phyloP scores from a whole-genome alignment of 306 rosid genomes.

The Urtica urens region DNA sequence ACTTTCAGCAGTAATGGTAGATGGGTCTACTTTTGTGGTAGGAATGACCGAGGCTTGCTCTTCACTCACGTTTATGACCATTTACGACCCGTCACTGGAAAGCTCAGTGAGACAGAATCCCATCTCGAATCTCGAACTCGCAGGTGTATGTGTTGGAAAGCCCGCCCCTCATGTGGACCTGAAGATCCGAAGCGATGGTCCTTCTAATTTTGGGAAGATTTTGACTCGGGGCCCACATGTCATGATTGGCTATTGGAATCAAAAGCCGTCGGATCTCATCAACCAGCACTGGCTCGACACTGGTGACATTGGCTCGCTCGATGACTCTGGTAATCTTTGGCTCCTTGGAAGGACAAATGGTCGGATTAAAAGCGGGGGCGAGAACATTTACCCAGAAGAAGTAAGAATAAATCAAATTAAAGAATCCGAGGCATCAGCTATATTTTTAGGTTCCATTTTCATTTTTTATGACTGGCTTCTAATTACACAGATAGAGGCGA shows the following conservation, averaged over 20 bases:
- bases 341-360: slow-evolving; percentile 70
- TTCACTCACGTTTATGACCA: slow-evolving; percentile 60
- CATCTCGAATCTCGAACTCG: slow-evolving; percentile 24
- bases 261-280: slow-evolving; percentile 21
- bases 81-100: slow-evolving; percentile 36
- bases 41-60: slow-evolving; percentile 95
- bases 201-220: slow-evolving; percentile 49
- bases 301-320: slow-evolving; percentile 74
- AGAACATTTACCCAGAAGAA: slow-evolving; percentile 92
- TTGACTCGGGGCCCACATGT: slow-evolving; percentile 90
- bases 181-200: slow-evolving; percentile 36
- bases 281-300: slow-evolving; percentile 71
- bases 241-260: slow-evolving; percentile 75
- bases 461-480: background rate
- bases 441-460: background rate
- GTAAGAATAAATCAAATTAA: slow-evolving; percentile 17
- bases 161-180: slow-evolving; percentile 87
- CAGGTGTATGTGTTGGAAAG: slow-evolving; percentile 88
- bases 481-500: slow-evolving; percentile 55
- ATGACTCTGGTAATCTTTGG: slow-evolving; percentile 55
- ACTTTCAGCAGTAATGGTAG: slow-evolving; percentile 5
- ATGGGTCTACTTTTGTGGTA: slow-evolving; percentile 18
- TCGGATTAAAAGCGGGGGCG: slow-evolving; percentile 86
- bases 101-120: slow-evolving; percentile 16
- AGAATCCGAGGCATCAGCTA: too few species aligned